Conservation (phyloP, 1,139 yeast genomes). For the Suhomyces coccinellae region DNA sequence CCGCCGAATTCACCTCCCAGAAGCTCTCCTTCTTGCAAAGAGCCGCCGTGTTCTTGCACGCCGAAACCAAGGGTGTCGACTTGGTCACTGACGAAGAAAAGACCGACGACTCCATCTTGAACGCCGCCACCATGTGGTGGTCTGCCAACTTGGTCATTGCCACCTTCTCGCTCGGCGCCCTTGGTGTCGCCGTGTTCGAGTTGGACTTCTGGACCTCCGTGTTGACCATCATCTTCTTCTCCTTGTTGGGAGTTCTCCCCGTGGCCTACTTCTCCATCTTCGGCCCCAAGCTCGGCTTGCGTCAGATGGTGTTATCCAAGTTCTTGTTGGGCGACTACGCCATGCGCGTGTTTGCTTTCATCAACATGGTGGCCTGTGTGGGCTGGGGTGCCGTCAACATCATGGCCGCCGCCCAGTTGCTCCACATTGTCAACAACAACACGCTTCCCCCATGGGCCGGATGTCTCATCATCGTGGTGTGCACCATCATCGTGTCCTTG, state of each 20-base stretch:
- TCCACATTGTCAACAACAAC: conserved; percentile 71
- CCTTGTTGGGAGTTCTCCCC: conserved; percentile 67
- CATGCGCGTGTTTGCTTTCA: conserved; percentile 72
- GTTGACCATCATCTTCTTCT: conserved; percentile 68
- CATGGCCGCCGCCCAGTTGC: conserved; percentile 83
- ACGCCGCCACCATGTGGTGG: conserved; percentile 89
- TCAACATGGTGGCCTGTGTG: conserved; percentile 82
- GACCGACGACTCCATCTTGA: conserved; percentile 58
- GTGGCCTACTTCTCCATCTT: conserved; percentile 83
- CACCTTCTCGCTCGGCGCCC: conserved; percentile 76
- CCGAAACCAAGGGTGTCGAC: conserved; percentile 72
- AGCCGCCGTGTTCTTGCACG: conserved; percentile 41
- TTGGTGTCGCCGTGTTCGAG: conserved; percentile 61
- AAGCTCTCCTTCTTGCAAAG: conserved; percentile 20
- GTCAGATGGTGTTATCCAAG: conserved; percentile 84
- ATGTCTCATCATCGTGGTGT: conserved; percentile 66
- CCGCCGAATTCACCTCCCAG: conserved; percentile 22
- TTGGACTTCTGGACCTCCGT: conserved; percentile 68
- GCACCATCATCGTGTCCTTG: conserved; percentile 74
- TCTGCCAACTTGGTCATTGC: conserved; percentile 90
- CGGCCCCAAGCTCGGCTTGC: conserved; percentile 82
- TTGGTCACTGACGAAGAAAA: conserved; percentile 67
- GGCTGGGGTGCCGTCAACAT: conserved; percentile 97
- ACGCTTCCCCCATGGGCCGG: conserved; percentile 91
- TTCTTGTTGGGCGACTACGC: conserved; percentile 75